A percentile compares a stretch with the other conserved stretches of the same genome.
These are phyloP conservation scores for Ophiostoma triangulosporum DNA, from an alignment of 2,329 filamentous ascomycete species.

Conservation along the genomic window DNA sequence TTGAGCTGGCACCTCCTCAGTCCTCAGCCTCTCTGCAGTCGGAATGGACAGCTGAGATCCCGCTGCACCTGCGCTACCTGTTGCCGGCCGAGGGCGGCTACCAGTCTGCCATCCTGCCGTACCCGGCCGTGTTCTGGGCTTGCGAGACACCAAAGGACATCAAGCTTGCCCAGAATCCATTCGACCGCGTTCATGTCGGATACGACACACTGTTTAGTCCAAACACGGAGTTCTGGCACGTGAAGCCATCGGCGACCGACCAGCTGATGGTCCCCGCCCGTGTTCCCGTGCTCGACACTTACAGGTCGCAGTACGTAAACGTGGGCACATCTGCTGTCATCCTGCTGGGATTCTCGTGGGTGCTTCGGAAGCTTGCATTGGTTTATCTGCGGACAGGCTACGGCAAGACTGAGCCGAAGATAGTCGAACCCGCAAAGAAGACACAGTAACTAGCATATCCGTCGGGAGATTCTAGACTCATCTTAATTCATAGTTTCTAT, in stretches of 20 bases:
- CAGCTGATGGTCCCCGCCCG: conserved; percentile 39
- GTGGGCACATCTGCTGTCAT: conserved; percentile 46
- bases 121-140: conserved; percentile 82
- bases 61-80: conserved; percentile 77
- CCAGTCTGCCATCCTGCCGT: conserved; percentile 49
- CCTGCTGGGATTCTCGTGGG: conserved; percentile 53
- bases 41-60: conserved; percentile 55
- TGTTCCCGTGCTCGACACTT: conserved; percentile 52
- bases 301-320: conserved; percentile 34
- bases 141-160: conserved; percentile 53
- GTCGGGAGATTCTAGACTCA: no score
- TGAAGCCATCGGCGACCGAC: conserved; percentile 33
- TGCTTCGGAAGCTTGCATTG: conserved; percentile 44
- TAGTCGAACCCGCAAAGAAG: conserved; percentile 15
- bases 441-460: conserved; percentile 6
- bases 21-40: neutral
- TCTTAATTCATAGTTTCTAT: no score
- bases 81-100: conserved; percentile 44
- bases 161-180: conserved; percentile 65
- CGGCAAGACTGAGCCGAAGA: conserved; percentile 13
- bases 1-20: conserved; percentile 49
- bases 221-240: conserved; percentile 72
- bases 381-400: conserved; percentile 25
- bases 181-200: conserved; percentile 72
- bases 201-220: conserved; percentile 71